These are phyloP conservation scores for Senna tora DNA, from an alignment of 306 rosid species.

Conservation along the genomic window DNA sequence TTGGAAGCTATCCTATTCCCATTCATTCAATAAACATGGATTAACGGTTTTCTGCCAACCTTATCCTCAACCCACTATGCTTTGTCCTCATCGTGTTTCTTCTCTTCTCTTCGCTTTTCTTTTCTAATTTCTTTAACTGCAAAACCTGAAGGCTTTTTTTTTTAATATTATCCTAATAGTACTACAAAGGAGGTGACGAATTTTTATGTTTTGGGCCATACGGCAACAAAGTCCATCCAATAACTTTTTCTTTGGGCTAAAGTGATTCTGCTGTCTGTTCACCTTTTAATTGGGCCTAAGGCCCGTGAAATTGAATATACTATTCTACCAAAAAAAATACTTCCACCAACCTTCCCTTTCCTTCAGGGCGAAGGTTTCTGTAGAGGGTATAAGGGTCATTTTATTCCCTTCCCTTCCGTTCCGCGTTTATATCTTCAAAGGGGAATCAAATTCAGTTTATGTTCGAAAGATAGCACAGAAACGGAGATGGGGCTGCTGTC, in stretches of 20 bases:
- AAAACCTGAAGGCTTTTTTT: no score
- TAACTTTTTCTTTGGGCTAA: no score
- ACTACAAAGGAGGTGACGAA: no score
- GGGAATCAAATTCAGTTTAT: neutral
- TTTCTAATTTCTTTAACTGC: no score
- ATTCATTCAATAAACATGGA: neutral
- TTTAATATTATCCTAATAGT: no score
- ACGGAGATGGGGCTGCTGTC: slow-evolving; percentile 71
- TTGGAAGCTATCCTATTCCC: neutral
- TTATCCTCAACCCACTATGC: neutral
- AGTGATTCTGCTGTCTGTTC: no score
- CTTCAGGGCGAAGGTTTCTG: slow-evolving; percentile 37
- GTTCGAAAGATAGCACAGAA: neutral
- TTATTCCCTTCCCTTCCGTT: neutral
- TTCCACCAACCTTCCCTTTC: neutral
- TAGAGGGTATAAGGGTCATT: slow-evolving; percentile 21
- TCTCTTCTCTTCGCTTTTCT: no score
- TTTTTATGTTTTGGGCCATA: no score
- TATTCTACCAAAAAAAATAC: neutral
- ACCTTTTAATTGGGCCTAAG: neutral
- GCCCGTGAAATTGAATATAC: neutral
- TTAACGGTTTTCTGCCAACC: neutral
- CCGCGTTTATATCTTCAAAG: neutral
- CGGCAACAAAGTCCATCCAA: no score
- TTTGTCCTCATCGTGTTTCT: neutral